Evolutionary conservation across 768 basidiomycete genomes (phyloP).

Genomic region (Tulasnella sp.): DNA sequence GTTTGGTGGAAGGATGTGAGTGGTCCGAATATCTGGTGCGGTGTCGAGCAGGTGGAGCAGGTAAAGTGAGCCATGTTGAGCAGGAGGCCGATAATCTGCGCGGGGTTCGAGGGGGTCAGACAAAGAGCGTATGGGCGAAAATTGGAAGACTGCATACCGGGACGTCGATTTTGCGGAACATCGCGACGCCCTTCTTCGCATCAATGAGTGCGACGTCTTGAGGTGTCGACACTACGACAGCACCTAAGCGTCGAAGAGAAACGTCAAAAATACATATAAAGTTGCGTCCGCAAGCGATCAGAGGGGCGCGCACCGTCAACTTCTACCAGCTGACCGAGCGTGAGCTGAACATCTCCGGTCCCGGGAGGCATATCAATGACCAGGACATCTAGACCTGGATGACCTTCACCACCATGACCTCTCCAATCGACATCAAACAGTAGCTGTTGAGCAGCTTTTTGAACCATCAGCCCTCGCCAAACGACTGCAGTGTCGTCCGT

Average conservation of each 20-base stretch:
- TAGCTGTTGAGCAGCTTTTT: slow-evolving; percentile 95
- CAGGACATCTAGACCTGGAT: slow-evolving; percentile 72
- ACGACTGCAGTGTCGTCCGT: slow-evolving; percentile 71
- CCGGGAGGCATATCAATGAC: slow-evolving; percentile 97
- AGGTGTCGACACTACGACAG: slow-evolving; percentile 93
- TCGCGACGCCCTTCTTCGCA: slow-evolving; percentile 87
- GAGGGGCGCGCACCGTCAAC: slow-evolving; percentile 66
- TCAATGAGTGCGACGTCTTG: slow-evolving; percentile 93
- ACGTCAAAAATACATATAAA: no score
- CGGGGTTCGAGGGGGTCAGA: neutral
- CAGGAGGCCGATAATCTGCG: slow-evolving; percentile 80
- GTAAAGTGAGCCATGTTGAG: slow-evolving; percentile 88
- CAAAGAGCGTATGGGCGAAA: neutral
- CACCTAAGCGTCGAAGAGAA: slow-evolving; percentile 54
- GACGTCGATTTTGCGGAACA: slow-evolving; percentile 86
- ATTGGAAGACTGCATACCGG: slow-evolving; percentile 61
- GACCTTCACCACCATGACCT: slow-evolving; percentile 45
- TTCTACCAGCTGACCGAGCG: slow-evolving; percentile 81
- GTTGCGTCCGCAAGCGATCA: neutral
- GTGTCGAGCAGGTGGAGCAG: slow-evolving; percentile 69
- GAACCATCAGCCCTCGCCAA: slow-evolving; percentile 88
- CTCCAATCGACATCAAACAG: slow-evolving; percentile 96
- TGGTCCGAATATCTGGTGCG: slow-evolving; percentile 71
- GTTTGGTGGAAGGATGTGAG: slow-evolving; percentile 64
- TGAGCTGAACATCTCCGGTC: slow-evolving; percentile 94